Percentiles rank a stretch among this genome's conserved stretches.
These are phyloP conservation scores for Irineochytrium annulatum DNA, from an alignment of 192 early-diverging fungal species.

Conservation along the genomic window DNA sequence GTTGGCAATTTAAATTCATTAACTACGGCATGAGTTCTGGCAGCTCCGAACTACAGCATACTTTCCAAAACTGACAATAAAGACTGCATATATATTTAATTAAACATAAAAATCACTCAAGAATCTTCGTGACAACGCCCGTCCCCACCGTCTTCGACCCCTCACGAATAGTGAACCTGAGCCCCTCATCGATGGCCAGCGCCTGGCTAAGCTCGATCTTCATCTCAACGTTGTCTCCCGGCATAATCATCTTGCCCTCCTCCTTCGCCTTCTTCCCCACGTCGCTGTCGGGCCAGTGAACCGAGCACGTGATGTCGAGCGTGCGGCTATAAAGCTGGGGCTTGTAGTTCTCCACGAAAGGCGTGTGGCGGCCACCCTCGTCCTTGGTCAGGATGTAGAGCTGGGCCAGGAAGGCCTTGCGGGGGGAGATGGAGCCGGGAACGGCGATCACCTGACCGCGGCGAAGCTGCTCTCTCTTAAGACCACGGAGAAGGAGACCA, in stretches of 20 bases:
- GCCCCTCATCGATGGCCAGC: constrained; percentile 87
- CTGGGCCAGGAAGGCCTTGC: constrained; percentile 91
- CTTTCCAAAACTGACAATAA: too few relatives aligned
- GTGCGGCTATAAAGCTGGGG: constrained; percentile 95
- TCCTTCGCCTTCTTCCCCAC: constrained; percentile 72
- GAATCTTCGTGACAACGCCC: constrained; percentile 73
- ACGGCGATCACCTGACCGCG: constrained; percentile 91
- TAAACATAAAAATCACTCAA: too few relatives aligned
- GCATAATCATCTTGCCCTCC: constrained; percentile 96
- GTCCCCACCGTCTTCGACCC: constrained; percentile 97
- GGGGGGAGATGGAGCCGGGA: constrained; percentile 89
- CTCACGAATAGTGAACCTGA: constrained; percentile 97
- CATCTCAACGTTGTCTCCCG: constrained; percentile 93
- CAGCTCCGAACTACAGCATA: too few relatives aligned
- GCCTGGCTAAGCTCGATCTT: constrained; percentile 74
- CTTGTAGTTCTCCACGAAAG: constrained; percentile 95
- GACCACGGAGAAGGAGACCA: constrained; percentile 92
- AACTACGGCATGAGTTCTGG: too few relatives aligned
- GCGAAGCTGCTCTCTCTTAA: constrained; percentile 94
- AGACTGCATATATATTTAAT: too few relatives aligned
- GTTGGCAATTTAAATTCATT: too few relatives aligned
- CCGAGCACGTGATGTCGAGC: constrained; percentile 87
- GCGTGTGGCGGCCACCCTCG: constrained; percentile 97
- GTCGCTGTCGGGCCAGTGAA: constrained; percentile 55
- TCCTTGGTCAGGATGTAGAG: constrained; percentile 96